Conservation (phyloP, 768 basidiomycete species). For the Imleria badia region DNA sequence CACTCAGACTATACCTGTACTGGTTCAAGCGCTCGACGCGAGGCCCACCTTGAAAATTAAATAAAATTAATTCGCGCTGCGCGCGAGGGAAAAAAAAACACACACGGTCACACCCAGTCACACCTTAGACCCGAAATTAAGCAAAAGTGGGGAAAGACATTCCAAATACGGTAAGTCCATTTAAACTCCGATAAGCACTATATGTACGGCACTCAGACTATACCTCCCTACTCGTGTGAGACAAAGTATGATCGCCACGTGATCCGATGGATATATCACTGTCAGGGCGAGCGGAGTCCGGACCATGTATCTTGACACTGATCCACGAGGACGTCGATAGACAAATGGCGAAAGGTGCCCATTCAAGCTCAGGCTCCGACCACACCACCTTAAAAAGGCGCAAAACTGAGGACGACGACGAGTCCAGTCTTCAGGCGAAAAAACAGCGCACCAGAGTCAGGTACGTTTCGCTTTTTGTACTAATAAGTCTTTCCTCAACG, state of each 20-base stretch:
- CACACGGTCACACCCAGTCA: no score
- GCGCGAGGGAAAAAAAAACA: no score
- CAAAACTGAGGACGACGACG: slow-evolving; percentile 62
- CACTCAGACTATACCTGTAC: no score
- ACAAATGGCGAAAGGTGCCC: slow-evolving; percentile 31
- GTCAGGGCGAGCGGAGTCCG: slow-evolving; percentile 3
- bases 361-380: slow-evolving; percentile 21
- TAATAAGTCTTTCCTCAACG: slow-evolving; percentile 2
- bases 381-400: slow-evolving; percentile 52
- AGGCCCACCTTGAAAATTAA: no score
- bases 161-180: no score
- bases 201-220: no score
- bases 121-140: no score
- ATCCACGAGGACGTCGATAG: slow-evolving; percentile 28
- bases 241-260: slow-evolving; percentile 22
- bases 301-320: slow-evolving; percentile 27
- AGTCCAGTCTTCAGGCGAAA: slow-evolving; percentile 47
- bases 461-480: slow-evolving; percentile 37
- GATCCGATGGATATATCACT: slow-evolving; percentile 13
- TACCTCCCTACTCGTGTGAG: no score
- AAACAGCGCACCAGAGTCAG: slow-evolving; percentile 75
- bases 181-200: no score
- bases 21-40: no score
- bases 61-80: no score
- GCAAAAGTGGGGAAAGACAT: no score